A percentile compares a stretch with the other conserved stretches of the same genome.
phyloP scores from a whole-genome alignment of 2,329 filamentous ascomycete species.

The Cytospora chrysosperma region DNA sequence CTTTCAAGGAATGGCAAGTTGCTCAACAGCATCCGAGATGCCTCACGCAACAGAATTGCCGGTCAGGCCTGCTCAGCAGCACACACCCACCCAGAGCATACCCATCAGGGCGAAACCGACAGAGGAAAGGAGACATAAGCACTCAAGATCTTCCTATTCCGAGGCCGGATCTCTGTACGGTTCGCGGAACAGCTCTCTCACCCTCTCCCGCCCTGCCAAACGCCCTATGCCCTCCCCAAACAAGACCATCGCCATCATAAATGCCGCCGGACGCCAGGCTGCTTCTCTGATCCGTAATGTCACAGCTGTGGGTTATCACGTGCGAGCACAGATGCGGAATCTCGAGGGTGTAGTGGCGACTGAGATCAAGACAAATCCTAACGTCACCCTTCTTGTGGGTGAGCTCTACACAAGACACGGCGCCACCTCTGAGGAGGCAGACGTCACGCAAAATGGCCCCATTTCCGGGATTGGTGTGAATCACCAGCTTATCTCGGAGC shows the following conservation, averaged over 20 bases:
- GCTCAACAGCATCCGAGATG: constrained; percentile 23
- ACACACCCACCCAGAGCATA: constrained; percentile 21
- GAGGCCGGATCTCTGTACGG: constrained; percentile 54
- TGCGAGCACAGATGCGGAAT: constrained; percentile 87
- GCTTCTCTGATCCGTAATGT: constrained; percentile 94
- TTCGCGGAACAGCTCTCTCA: constrained; percentile 59
- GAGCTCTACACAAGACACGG: constrained; percentile 59
- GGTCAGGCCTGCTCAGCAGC: constrained; percentile 35
- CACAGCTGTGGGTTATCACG: constrained; percentile 87
- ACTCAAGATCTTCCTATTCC: constrained; percentile 61
- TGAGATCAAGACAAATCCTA: constrained; percentile 78
- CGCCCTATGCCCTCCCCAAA: constrained; percentile 58
- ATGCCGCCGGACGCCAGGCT: constrained; percentile 92
- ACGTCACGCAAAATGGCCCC: constrained; percentile 67
- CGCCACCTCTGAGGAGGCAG: constrained; percentile 46
- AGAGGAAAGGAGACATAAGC: constrained; percentile 51
- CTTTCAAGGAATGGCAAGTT: constrained; percentile 25
- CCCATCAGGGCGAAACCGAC: constrained; percentile 23
- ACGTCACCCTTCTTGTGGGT: constrained; percentile 65
- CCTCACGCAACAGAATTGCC: constrained; percentile 34
- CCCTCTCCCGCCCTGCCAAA: constrained; percentile 58
- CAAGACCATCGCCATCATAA: constrained; percentile 92
- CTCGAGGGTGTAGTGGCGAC: constrained; percentile 83
- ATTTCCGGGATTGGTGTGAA: constrained; percentile 68
- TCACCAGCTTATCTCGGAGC: constrained; percentile 66